Conservation (phyloP, 805 yeast genomes). For the Lipomyces mesembrius region DNA sequence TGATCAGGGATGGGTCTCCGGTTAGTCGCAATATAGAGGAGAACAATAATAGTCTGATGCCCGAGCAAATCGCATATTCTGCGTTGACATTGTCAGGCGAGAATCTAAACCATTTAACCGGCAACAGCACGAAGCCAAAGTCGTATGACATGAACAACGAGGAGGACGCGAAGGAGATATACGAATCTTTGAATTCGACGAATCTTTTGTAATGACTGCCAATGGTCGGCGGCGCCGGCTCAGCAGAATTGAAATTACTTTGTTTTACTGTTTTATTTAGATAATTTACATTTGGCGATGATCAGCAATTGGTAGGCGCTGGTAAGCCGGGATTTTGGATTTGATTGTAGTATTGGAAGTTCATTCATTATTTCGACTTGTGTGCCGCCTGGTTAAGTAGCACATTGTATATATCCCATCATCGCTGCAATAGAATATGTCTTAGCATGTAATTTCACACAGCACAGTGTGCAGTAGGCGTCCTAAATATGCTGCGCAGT, state of each 20-base stretch:
- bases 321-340: background rate
- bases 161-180: slow-evolving; percentile 19
- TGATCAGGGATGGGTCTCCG: background rate
- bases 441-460: no score
- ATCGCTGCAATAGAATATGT: no score
- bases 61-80: background rate
- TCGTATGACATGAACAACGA: slow-evolving; percentile 18
- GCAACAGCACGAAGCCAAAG: background rate
- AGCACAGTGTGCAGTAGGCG: no score
- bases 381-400: background rate
- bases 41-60: background rate
- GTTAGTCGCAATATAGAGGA: background rate
- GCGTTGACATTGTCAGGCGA: background rate
- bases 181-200: slow-evolving; percentile 2
- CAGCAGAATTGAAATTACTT: background rate
- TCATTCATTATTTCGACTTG: background rate
- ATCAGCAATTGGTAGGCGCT: background rate
- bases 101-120: background rate
- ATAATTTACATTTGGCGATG: background rate
- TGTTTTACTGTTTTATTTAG: background rate
- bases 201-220: background rate
- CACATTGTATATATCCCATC: no score
- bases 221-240: background rate
- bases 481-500: no score
- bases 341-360: background rate